These are phyloP conservation scores for Yamagishiella unicocca DNA, from an alignment of 139 green algal genomes.

Conservation along the genomic window DNA sequence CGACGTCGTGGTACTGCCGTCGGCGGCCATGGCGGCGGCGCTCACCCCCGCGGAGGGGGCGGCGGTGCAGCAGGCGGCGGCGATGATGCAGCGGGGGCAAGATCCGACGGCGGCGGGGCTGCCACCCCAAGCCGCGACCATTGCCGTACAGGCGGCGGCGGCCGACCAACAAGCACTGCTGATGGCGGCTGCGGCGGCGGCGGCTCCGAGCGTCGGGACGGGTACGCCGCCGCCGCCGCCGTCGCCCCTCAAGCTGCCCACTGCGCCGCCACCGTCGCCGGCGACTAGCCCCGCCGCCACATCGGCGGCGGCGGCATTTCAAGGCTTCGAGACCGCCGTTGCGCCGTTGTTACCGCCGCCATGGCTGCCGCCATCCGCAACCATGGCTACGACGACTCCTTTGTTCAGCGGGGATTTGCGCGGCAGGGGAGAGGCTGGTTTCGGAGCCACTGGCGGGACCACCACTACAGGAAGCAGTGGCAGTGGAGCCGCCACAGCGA, in stretches of 20 bases:
- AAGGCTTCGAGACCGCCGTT: too few species aligned
- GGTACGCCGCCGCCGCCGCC: neutral
- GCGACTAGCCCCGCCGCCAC: too few species aligned
- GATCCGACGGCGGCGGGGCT: constrained; percentile 33
- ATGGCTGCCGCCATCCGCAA: too few species aligned
- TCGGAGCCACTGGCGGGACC: too few species aligned
- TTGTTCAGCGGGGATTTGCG: too few species aligned
- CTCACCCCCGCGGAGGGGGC: constrained; percentile 22
- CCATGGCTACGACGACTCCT: too few species aligned
- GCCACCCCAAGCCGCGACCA: neutral
- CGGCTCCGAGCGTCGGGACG: neutral
- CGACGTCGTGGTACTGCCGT: neutral
- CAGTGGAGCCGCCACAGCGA: too few species aligned
- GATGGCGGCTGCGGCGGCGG: neutral
- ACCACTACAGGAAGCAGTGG: too few species aligned
- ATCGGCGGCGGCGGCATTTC: too few species aligned
- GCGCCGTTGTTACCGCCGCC: too few species aligned
- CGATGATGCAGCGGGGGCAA: constrained; percentile 1
- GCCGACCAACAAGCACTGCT: neutral
- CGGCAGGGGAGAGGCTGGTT: too few species aligned
- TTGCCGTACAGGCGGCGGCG: constrained; percentile 11
- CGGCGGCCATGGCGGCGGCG: neutral
- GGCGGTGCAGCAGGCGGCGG: constrained; percentile 2
- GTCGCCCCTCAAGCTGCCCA: neutral
- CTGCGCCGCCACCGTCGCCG: constrained; percentile 16